A percentile compares a stretch with the other conserved stretches of the same genome.
These are phyloP conservation scores for Candida loeiensis DNA, from an alignment of 805 yeast genomes.

Conservation along the genomic window DNA sequence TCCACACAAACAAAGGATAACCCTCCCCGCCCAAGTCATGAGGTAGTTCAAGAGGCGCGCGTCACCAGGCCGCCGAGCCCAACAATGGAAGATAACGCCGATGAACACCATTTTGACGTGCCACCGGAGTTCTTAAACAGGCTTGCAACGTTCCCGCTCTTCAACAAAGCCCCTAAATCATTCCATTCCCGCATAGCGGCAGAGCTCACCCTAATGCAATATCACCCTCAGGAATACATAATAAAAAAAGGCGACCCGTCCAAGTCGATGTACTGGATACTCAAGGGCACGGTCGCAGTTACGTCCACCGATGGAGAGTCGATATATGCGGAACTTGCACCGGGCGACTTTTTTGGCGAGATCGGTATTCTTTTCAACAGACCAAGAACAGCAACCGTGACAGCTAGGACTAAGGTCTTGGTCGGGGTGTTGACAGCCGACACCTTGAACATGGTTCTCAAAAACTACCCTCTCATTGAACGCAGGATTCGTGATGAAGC, in stretches of 20 bases:
- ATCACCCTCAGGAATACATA: slow-evolving; percentile 65
- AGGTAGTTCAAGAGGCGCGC: background rate
- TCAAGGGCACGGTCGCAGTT: slow-evolving; percentile 73
- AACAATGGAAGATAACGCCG: slow-evolving; percentile 11
- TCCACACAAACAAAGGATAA: slow-evolving; percentile 11
- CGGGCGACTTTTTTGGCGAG: slow-evolving; percentile 76
- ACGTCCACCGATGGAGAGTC: slow-evolving; percentile 77
- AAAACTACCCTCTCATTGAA: slow-evolving; percentile 62
- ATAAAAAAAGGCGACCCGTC: slow-evolving; percentile 72
- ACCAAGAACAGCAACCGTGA: slow-evolving; percentile 77
- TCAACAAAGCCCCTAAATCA: slow-evolving; percentile 61
- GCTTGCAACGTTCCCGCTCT: slow-evolving; percentile 58
- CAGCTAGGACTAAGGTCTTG: slow-evolving; percentile 63
- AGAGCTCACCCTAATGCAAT: slow-evolving; percentile 55
- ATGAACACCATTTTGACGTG: slow-evolving; percentile 17
- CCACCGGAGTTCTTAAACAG: slow-evolving; percentile 57
- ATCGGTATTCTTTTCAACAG: slow-evolving; percentile 72
- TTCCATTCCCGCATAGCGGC: slow-evolving; percentile 60
- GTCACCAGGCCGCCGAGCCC: background rate
- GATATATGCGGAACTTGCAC: slow-evolving; percentile 62
- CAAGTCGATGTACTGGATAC: slow-evolving; percentile 74
- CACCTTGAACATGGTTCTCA: slow-evolving; percentile 54
- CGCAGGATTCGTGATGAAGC: slow-evolving; percentile 73
- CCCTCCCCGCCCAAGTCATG: background rate
- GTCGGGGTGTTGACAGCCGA: slow-evolving; percentile 68